Percentiles rank a stretch among this genome's conserved stretches.
Conservation (phyloP, 2,329 filamentous ascomycete genomes). For the Diaporthe ampelina region DNA sequence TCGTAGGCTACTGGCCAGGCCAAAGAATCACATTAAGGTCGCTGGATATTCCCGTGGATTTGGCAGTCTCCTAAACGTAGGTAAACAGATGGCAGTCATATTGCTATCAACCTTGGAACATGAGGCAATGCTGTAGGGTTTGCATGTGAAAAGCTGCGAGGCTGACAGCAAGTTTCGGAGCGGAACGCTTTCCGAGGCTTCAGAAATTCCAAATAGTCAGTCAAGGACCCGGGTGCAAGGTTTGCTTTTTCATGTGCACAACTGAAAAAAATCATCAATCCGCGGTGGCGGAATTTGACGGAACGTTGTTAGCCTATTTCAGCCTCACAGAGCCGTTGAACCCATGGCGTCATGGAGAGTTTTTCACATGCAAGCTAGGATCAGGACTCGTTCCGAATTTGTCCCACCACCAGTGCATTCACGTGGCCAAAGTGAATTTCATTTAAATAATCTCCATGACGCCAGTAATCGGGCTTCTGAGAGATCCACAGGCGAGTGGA, state of each 20-base stretch:
- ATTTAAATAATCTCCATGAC: slow-evolving; percentile 5
- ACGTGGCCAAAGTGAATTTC: slow-evolving; percentile 19
- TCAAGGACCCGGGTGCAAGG: not conserved
- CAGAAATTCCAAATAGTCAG: not conserved
- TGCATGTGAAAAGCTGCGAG: slow-evolving; percentile 6
- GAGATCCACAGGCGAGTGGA: slow-evolving; percentile 35
- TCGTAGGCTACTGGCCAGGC: not conserved
- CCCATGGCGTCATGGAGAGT: slow-evolving; percentile 16
- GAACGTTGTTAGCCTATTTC: slow-evolving; percentile 10
- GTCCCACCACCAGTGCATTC: not conserved
- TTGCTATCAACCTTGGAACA: not conserved
- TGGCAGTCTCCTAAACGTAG: no score
- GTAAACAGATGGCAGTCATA: not conserved
- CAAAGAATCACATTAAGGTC: not conserved
- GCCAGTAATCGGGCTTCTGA: slow-evolving; percentile 20
- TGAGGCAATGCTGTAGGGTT: not conserved
- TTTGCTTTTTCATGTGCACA: not conserved
- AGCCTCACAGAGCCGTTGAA: slow-evolving; percentile 12
- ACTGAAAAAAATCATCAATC: not conserved
- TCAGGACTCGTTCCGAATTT: not conserved
- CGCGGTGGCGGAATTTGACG: slow-evolving; percentile 18
- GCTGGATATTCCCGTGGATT: no score
- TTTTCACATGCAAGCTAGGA: slow-evolving; percentile 19
- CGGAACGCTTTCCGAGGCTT: not conserved
- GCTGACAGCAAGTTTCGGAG: not conserved